These are phyloP conservation scores for Malassezia arunalokei DNA, from an alignment of 1,284 basidiomycete species.

Conservation along the genomic window DNA sequence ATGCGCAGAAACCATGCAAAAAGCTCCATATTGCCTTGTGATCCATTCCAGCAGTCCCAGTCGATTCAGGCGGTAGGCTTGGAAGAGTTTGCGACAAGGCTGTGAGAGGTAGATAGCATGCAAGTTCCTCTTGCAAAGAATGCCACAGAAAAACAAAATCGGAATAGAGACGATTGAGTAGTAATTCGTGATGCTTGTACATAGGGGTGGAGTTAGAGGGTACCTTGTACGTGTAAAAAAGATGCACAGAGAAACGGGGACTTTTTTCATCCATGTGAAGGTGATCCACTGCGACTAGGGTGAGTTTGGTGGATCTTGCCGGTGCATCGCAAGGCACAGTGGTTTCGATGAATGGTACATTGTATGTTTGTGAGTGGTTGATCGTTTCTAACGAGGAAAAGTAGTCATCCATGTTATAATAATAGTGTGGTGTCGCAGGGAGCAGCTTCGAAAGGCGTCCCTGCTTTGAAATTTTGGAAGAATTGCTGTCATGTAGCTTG, in stretches of 20 bases:
- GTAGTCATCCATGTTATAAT: constrained; percentile 1
- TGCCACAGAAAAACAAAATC: constrained; percentile 55
- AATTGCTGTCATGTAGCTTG: not conserved
- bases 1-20: constrained; percentile 51
- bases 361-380: not conserved
- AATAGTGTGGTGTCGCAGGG: not conserved
- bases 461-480: not conserved
- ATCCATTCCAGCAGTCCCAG: too few species aligned
- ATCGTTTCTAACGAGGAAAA: not conserved
- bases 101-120: not conserved
- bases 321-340: constrained; percentile 50
- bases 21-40: too few species aligned
- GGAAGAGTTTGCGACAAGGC: not conserved
- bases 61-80: not conserved
- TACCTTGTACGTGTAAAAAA: constrained; percentile 52
- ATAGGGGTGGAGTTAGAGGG: too few species aligned
- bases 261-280: constrained; percentile 93
- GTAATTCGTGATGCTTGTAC: constrained; percentile 56
- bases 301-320: constrained; percentile 50
- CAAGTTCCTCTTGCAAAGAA: not conserved
- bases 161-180: constrained; percentile 88
- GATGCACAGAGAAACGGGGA: constrained; percentile 93
- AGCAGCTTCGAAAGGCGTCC: not conserved
- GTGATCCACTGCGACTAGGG: constrained; percentile 74
- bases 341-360: constrained; percentile 4